Evolutionary conservation across 106 monocot species (phyloP), one percentile per base, ranked within the genome.

Genomic region (Dendrobium chrysotoxum): DNA sequence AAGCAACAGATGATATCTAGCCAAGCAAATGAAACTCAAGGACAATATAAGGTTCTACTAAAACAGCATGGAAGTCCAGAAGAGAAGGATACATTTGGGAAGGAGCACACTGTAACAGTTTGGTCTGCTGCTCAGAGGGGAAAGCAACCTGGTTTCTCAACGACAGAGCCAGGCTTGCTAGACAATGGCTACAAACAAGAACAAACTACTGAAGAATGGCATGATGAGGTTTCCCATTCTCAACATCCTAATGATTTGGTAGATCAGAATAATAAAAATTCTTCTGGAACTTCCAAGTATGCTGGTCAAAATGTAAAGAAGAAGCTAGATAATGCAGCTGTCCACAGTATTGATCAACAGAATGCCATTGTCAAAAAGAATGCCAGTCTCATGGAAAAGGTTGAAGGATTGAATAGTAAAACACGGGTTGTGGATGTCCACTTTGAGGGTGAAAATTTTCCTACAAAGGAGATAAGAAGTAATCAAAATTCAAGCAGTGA

Each of bases 381-480:
- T 83, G 79, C 85, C 28, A 39, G 86, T 25, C 83, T 92, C 7
- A 88, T 92, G 77, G 88, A 90, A 76, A 92, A 90, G 75, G 86
- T 90, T 55, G 90, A 82, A 81, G 79, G 77, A 15, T 82, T 92
- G 83, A 90, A 92, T 77, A 83, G 79, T 73, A 92, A 86, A 90
- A 81, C 83, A 61, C 79, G 90, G 65, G 86, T 61, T 70, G 75
- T 72, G 83, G 85, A 99, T 84, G 78, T 54, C 20, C 84, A 83
- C 21, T 67, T 53, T 76, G 78, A 79, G 13, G 84, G 2, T 31
- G 80, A 53, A 53, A 57, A 53, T 78, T 35, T 75, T 39, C 38
- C 77, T 70, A 46, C 71, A 1, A 87, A 31, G 53, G 76, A 77
- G 78, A 86, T 46, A 79, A 84, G 23, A 81, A 80, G 38, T 25